phyloP scores from a whole-genome alignment of 176 grass and related monocot species.

The Rhipidocladum racemiflorum region DNA sequence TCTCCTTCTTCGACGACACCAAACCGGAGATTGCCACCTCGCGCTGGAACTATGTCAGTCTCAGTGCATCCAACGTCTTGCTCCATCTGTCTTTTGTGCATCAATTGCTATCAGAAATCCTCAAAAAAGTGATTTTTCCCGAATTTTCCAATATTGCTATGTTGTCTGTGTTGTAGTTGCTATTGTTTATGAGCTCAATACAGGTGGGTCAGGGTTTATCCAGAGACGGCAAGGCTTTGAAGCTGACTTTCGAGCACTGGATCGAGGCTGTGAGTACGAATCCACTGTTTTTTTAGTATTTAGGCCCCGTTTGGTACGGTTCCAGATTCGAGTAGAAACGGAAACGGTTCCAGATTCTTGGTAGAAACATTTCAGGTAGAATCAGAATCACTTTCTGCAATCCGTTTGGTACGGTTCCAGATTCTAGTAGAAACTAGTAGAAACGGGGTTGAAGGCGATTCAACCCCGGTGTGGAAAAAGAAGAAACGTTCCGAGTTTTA shows the following conservation, averaged over 20 bases:
- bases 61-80: slow-evolving; percentile 81
- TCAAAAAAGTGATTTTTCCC: not conserved
- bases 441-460: too few species aligned
- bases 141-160: not conserved
- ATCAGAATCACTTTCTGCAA: too few species aligned
- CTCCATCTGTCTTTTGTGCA: not conserved
- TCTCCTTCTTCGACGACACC: slow-evolving; percentile 71
- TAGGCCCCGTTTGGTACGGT: too few species aligned
- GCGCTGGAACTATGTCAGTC: slow-evolving; percentile 71
- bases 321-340: too few species aligned
- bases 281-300: not conserved
- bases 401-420: too few species aligned
- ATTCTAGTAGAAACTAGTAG: too few species aligned
- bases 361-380: too few species aligned
- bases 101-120: not conserved
- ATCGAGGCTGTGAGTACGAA: slow-evolving; percentile 75
- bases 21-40: slow-evolving; percentile 69
- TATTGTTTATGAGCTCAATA: not conserved
- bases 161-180: not conserved
- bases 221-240: slow-evolving; percentile 62
- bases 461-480: too few species aligned
- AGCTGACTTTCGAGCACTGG: slow-evolving; percentile 94
- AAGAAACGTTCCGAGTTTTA: too few species aligned
- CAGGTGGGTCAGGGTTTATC: slow-evolving; percentile 86
- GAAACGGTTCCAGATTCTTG: too few species aligned